These are phyloP conservation scores for Cylindrodendrum hubeiense DNA, from an alignment of 2,329 filamentous ascomycete species.

Conservation along the genomic window DNA sequence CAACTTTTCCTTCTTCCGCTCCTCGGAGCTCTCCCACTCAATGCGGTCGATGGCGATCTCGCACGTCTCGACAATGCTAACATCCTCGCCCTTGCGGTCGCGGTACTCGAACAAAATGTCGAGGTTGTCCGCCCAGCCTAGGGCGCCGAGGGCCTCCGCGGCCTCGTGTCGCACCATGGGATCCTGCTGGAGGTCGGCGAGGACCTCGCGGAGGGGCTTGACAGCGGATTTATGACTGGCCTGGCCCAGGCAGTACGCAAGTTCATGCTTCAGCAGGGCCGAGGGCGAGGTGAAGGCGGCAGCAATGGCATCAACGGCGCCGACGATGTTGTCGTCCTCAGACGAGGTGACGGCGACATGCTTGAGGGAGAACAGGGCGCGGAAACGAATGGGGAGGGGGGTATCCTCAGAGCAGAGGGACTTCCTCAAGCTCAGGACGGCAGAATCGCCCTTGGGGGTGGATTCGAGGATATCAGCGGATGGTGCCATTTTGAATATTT, in stretches of 20 bases:
- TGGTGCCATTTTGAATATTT: conserved; percentile 38
- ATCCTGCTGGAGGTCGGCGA: conserved; percentile 86
- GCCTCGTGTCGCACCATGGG: conserved; percentile 97
- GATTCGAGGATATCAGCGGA: conserved; percentile 38
- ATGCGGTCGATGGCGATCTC: conserved; percentile 96
- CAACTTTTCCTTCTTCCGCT: conserved; percentile 79
- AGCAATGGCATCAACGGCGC: conserved; percentile 83
- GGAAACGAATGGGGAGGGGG: conserved; percentile 89
- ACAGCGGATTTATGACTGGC: conserved; percentile 82
- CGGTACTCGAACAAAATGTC: conserved; percentile 79
- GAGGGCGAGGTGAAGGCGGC: conserved; percentile 88
- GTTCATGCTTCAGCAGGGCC: conserved; percentile 93
- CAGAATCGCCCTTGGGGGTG: conserved; percentile 49
- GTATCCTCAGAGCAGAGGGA: conserved; percentile 84
- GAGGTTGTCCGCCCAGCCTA: conserved; percentile 81
- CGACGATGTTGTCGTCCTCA: conserved; percentile 67
- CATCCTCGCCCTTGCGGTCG: conserved; percentile 80
- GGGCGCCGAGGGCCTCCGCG: conserved; percentile 91
- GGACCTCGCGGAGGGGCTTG: conserved; percentile 77
- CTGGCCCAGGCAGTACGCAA: conserved; percentile 97
- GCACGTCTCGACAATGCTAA: conserved; percentile 93
- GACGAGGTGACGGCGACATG: conserved; percentile 81
- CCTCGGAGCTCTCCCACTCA: conserved; percentile 87
- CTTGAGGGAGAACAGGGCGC: conserved; percentile 97
- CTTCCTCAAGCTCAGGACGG: conserved; percentile 75